phyloP scores from a whole-genome alignment of 805 yeast genomes.

The Nakazawaea siamensis region DNA sequence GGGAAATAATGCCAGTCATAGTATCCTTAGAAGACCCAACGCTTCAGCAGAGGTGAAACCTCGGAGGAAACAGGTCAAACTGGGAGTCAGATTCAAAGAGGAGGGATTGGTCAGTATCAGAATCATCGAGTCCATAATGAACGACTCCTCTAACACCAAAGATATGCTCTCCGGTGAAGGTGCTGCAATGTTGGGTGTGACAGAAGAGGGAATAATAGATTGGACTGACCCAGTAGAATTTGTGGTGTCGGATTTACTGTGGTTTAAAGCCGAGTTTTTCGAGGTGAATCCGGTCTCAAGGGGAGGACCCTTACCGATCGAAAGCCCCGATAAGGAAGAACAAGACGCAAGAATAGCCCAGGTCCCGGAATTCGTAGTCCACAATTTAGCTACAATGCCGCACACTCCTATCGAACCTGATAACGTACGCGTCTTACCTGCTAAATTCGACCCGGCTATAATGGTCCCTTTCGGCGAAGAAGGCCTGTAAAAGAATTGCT shows the following conservation, averaged over 20 bases:
- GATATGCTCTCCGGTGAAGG: neutral
- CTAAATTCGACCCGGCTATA: neutral
- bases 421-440: slow-evolving; percentile 4
- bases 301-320: slow-evolving; percentile 1
- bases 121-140: slow-evolving; percentile 1
- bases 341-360: slow-evolving; percentile 1
- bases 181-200: slow-evolving; percentile 4
- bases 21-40: slow-evolving; percentile 5
- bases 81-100: slow-evolving; percentile 10
- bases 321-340: slow-evolving; percentile 1
- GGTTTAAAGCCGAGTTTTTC: slow-evolving; percentile 5
- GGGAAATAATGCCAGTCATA: neutral
- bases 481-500: too few species aligned
- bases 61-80: slow-evolving; percentile 2
- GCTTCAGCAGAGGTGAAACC: neutral
- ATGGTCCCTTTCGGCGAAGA: slow-evolving; percentile 9
- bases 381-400: neutral
- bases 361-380: slow-evolving; percentile 1
- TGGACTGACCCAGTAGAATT: slow-evolving; percentile 3
- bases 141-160: neutral
- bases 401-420: slow-evolving; percentile 3
- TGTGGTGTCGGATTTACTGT: neutral
- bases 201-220: slow-evolving; percentile 6
- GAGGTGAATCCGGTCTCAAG: slow-evolving; percentile 4
- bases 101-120: slow-evolving; percentile 5